A percentile compares a stretch with the other conserved stretches of the same genome.
Evolutionary conservation across 2,329 filamentous ascomycete genomes (phyloP).

Genomic region (Bipolaris zeicola): DNA sequence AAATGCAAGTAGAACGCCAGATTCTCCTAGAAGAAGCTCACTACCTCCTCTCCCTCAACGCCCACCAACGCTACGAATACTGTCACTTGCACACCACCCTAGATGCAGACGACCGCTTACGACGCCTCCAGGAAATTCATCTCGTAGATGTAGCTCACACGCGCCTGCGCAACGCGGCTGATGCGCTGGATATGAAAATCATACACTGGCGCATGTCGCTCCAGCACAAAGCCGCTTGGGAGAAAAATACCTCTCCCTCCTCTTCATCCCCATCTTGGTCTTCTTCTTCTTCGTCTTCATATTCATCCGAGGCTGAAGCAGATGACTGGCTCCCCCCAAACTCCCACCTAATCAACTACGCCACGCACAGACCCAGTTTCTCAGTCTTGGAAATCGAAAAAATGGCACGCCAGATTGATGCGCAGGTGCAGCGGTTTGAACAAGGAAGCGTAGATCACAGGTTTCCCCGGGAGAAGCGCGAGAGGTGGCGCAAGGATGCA

Average conservation of each 20-base stretch:
- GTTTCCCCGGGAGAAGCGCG: constrained; percentile 15
- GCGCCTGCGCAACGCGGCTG: constrained; percentile 22
- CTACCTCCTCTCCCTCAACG: constrained; percentile 25
- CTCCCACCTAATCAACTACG: constrained; percentile 4
- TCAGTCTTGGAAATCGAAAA: constrained; percentile 29
- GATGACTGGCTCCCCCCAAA: constrained; percentile 21
- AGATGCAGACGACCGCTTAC: constrained; percentile 24
- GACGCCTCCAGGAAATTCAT: constrained; percentile 27
- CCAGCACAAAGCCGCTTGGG: constrained; percentile 24
- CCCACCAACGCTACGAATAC: constrained; percentile 29
- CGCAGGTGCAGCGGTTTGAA: constrained; percentile 31
- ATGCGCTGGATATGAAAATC: constrained; percentile 25
- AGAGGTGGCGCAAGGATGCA: constrained; percentile 26
- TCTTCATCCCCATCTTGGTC: not conserved
- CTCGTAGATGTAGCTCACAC: constrained; percentile 26
- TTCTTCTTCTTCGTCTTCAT: no score
- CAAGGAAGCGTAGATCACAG: constrained; percentile 7
- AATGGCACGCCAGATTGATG: constrained; percentile 19
- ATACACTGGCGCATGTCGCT: constrained; percentile 24
- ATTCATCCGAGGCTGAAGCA: not conserved
- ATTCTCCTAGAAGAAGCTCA: constrained; percentile 28
- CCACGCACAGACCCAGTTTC: constrained; percentile 21
- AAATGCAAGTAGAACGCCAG: constrained; percentile 21
- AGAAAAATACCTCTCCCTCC: not conserved
- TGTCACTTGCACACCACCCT: constrained; percentile 17